Conservation (phyloP, 495 filamentous ascomycete species). For the Penicillium coprophilum region DNA sequence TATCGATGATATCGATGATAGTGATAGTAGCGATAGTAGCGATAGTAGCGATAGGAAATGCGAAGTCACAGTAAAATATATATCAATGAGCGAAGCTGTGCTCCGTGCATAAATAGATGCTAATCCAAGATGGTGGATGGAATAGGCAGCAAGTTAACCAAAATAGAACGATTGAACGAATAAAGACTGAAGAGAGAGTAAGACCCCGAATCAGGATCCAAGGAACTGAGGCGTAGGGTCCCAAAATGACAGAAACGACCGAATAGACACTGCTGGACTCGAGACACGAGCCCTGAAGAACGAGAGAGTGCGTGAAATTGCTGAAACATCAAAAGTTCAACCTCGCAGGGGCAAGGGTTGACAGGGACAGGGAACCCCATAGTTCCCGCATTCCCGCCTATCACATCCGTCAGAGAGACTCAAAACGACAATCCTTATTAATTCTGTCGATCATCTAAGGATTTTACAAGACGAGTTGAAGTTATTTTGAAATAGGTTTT, state of each 20-base stretch:
- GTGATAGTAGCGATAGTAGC: no score
- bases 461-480: background rate
- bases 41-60: no score
- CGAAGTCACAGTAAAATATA: background rate
- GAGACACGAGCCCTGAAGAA: background rate
- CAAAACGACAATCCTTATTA: slow-evolving; percentile 29
- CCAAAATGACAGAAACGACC: background rate
- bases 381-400: slow-evolving; percentile 16
- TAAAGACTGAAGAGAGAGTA: background rate
- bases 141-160: slow-evolving; percentile 8
- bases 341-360: slow-evolving; percentile 20
- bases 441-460: slow-evolving; percentile 27
- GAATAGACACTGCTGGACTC: background rate
- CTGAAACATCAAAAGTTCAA: slow-evolving; percentile 26
- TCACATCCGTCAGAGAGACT: slow-evolving; percentile 21
- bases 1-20: background rate
- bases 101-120: background rate
- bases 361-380: slow-evolving; percentile 7
- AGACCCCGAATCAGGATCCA: background rate
- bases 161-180: slow-evolving; percentile 2
- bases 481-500: slow-evolving; percentile 11
- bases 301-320: slow-evolving; percentile 7
- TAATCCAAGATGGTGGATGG: background rate
- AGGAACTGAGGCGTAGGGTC: background rate
- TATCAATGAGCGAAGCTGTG: background rate